These are phyloP conservation scores for Cornus controversa DNA, from an alignment of 148 eudicot genomes.

Conservation along the genomic window DNA sequence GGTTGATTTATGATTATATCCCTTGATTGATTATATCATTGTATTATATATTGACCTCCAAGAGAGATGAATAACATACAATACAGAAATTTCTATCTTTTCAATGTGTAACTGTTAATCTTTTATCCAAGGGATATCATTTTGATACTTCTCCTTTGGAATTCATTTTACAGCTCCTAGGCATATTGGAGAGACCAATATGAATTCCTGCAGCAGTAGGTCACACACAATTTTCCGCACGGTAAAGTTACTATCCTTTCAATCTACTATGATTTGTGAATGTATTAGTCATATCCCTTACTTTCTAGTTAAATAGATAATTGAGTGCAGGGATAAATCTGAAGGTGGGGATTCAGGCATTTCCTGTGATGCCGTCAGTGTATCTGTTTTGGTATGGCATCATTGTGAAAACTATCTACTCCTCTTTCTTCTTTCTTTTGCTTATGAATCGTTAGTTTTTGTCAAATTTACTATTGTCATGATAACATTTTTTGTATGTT, in stretches of 20 bases:
- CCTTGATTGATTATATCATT: too few species aligned
- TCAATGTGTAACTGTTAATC: background rate
- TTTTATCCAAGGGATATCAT: background rate
- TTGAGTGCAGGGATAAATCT: constrained; percentile 88
- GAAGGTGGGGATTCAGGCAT: constrained; percentile 61
- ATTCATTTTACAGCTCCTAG: constrained; percentile 67
- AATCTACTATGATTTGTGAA: constrained; percentile 7
- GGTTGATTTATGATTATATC: too few species aligned
- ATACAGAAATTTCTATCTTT: too few species aligned
- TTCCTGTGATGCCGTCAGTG: constrained; percentile 97
- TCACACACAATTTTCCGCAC: constrained; percentile 98
- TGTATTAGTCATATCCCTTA: background rate
- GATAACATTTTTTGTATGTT: background rate
- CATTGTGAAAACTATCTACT: background rate
- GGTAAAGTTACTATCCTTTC: constrained; percentile 43
- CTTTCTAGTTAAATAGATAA: constrained; percentile 52
- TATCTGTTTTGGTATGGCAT: constrained; percentile 77
- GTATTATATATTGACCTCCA: too few species aligned
- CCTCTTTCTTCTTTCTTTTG: constrained; percentile 2
- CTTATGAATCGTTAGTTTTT: background rate
- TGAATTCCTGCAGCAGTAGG: constrained; percentile 90
- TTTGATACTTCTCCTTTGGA: constrained; percentile 3
- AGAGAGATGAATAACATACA: too few species aligned
- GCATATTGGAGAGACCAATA: constrained; percentile 97
- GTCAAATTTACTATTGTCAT: background rate